A percentile compares a stretch with the other conserved stretches of the same genome.
phyloP scores from a whole-genome alignment of 2,329 filamentous ascomycete genomes.

The Fusarium chaquense region DNA sequence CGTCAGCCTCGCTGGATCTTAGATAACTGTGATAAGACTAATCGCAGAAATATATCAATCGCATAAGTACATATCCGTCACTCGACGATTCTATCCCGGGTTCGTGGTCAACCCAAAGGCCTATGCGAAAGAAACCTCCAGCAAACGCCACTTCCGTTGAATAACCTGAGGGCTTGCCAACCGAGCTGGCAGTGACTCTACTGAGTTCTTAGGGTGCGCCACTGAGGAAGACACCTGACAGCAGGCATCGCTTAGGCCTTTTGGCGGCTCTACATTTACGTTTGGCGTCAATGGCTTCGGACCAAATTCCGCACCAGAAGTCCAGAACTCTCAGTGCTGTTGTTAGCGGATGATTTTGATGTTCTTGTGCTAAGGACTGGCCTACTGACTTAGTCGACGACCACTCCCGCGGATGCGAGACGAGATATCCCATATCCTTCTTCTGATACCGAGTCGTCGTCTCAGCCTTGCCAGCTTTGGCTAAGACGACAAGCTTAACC shows the following conservation, averaged over 20 bases:
- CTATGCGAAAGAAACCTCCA: slow-evolving; percentile 9
- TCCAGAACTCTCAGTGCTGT: slow-evolving; percentile 7
- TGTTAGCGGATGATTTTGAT: not conserved
- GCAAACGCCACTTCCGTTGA: slow-evolving; percentile 6
- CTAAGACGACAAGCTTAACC: slow-evolving; percentile 14
- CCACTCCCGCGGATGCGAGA: slow-evolving; percentile 22
- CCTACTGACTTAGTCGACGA: slow-evolving; percentile 1
- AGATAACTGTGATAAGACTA: slow-evolving; percentile 28
- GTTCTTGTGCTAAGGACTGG: slow-evolving; percentile 6
- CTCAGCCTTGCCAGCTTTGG: slow-evolving; percentile 47
- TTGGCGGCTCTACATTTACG: slow-evolving; percentile 2
- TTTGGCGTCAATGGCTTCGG: slow-evolving; percentile 1
- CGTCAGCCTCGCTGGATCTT: slow-evolving; percentile 27
- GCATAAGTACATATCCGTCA: not conserved
- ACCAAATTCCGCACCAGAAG: slow-evolving; percentile 12
- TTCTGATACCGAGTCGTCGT: slow-evolving; percentile 36
- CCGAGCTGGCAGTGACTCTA: slow-evolving; percentile 12
- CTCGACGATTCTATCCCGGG: no score
- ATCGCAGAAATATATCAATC: slow-evolving; percentile 4
- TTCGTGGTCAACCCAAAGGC: not conserved
- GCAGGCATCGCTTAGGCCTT: slow-evolving; percentile 9
- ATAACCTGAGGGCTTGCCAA: slow-evolving; percentile 17
- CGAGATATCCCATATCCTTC: slow-evolving; percentile 29
- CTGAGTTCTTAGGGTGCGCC: slow-evolving; percentile 26
- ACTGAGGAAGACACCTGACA: slow-evolving; percentile 23